These are phyloP conservation scores for Termitomyces sp. DNA, from an alignment of 768 basidiomycete species.

Conservation along the genomic window DNA sequence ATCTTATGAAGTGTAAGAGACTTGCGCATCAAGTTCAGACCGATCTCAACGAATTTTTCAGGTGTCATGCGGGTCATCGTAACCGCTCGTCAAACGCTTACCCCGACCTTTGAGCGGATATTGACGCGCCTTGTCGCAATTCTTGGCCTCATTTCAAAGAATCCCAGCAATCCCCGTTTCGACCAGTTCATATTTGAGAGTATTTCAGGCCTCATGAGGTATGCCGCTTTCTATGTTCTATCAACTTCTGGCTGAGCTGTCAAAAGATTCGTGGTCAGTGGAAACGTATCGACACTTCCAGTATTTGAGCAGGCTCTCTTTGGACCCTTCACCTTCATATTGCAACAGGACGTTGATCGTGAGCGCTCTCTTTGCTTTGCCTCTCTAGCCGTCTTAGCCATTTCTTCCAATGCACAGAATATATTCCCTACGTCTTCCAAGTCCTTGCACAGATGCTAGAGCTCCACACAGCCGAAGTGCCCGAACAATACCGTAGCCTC, in stretches of 20 bases:
- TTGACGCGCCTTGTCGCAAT: constrained; percentile 77
- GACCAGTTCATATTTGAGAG: constrained; percentile 98
- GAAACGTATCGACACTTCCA: constrained; percentile 57
- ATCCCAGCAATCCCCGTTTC: constrained; percentile 96
- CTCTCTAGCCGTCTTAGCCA: not conserved
- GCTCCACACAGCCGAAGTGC: constrained; percentile 60
- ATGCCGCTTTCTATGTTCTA: constrained; percentile 3
- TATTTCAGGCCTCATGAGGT: constrained; percentile 91
- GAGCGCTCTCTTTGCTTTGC: constrained; percentile 16
- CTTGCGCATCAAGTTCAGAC: not conserved
- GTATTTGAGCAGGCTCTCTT: constrained; percentile 81
- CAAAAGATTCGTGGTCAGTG: constrained; percentile 73
- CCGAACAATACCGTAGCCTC: constrained; percentile 71
- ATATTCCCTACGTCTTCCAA: constrained; percentile 97
- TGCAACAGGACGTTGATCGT: constrained; percentile 94
- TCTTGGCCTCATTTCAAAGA: constrained; percentile 84
- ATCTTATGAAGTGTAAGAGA: constrained; percentile 89
- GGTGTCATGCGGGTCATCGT: constrained; percentile 93
- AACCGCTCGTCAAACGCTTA: constrained; percentile 77
- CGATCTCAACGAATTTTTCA: constrained; percentile 24
- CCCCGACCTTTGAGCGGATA: constrained; percentile 57
- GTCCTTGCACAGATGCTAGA: constrained; percentile 94
- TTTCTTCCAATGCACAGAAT: constrained; percentile 49
- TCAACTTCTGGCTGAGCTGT: not conserved
- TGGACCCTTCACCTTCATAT: constrained; percentile 79